Conservation (phyloP, 140 eudicot genomes). For the Anethum foeniculum region DNA sequence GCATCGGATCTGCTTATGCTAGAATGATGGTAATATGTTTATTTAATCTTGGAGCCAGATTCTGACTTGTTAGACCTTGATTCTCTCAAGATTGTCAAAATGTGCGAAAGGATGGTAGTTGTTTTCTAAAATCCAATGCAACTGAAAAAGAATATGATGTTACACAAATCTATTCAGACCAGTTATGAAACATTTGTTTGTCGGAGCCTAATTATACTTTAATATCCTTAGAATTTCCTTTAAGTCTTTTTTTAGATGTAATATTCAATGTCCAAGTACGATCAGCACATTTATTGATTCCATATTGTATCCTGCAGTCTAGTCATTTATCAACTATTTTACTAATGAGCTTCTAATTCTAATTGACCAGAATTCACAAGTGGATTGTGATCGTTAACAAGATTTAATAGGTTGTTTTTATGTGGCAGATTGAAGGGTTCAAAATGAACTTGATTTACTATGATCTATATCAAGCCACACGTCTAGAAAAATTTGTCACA, state of each 20-base stretch:
- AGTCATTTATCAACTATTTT: neutral
- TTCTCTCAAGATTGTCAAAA: neutral
- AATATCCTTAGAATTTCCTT: neutral
- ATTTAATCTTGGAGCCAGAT: neutral
- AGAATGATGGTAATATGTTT: constrained; percentile 80
- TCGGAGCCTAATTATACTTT: neutral
- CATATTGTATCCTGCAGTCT: neutral
- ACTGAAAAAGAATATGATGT: neutral
- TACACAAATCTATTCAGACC: neutral
- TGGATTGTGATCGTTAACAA: constrained; percentile 2
- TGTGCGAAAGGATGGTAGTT: neutral
- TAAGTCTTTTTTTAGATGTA: neutral
- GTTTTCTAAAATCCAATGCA: neutral
- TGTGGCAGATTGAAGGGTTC: constrained; percentile 89
- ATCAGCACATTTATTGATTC: neutral
- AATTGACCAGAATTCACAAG: neutral
- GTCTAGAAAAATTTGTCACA: constrained; percentile 93
- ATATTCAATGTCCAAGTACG: neutral
- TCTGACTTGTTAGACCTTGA: neutral
- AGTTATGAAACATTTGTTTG: neutral
- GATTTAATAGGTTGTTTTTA: constrained; percentile 7
- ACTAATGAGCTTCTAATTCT: neutral
- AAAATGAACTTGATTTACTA: constrained; percentile 93
- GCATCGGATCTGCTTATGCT: constrained; percentile 98
- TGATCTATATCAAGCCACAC: constrained; percentile 95